phyloP scores from a whole-genome alignment of 768 basidiomycete genomes.

The Glaciozyma martinii region DNA sequence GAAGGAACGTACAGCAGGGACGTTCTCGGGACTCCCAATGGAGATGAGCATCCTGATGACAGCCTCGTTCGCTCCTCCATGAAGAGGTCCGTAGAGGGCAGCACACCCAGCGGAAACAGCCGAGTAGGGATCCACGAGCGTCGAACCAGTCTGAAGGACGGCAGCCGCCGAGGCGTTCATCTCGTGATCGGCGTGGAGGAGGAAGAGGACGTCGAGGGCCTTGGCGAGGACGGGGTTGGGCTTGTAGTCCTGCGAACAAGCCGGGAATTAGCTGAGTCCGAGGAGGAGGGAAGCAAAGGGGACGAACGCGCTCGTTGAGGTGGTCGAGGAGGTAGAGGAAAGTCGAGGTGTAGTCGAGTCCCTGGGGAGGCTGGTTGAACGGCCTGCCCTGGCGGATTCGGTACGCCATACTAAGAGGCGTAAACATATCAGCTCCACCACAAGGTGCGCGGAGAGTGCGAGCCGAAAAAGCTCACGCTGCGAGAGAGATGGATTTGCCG shows the following conservation, averaged over 20 bases:
- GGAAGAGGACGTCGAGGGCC: slow-evolving; percentile 77
- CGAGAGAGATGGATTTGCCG: slow-evolving; percentile 79
- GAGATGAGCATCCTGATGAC: slow-evolving; percentile 88
- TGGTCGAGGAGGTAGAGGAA: slow-evolving; percentile 90
- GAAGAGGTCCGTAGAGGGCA: slow-evolving; percentile 54
- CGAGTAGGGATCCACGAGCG: slow-evolving; percentile 81
- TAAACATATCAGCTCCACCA: neutral
- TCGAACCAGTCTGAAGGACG: slow-evolving; percentile 77
- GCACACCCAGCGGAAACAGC: slow-evolving; percentile 81
- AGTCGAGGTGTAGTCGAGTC: slow-evolving; percentile 42
- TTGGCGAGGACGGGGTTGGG: slow-evolving; percentile 80
- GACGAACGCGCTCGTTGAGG: slow-evolving; percentile 49
- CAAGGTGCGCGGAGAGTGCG: too few relatives aligned
- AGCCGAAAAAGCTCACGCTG: slow-evolving; percentile 51
- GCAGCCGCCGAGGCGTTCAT: slow-evolving; percentile 64
- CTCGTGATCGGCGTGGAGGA: slow-evolving; percentile 58
- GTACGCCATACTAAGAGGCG: slow-evolving; percentile 62
- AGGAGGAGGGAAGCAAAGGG: neutral
- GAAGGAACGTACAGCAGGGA: slow-evolving; percentile 12
- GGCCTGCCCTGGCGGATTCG: slow-evolving; percentile 81
- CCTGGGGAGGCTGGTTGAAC: slow-evolving; percentile 74
- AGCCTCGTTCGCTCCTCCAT: slow-evolving; percentile 68
- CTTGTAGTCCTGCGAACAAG: slow-evolving; percentile 43
- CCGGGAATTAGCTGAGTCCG: neutral
- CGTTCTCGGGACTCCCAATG: slow-evolving; percentile 60